phyloP scores from a whole-genome alignment of 2,329 filamentous ascomycete species.

The Trichoderma sp. region DNA sequence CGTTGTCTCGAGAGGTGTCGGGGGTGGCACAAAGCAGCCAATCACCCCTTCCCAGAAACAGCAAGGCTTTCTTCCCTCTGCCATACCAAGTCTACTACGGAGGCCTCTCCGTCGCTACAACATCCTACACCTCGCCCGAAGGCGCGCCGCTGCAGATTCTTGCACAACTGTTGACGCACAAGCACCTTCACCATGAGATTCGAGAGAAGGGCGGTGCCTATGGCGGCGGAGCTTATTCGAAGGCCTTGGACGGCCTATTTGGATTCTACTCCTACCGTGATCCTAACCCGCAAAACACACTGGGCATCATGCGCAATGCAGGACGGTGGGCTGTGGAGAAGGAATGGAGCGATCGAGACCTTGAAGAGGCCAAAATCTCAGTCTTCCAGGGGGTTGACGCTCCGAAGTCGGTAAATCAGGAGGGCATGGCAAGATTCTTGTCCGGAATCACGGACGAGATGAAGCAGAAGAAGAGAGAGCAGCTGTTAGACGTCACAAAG shows the following conservation, averaged over 20 bases:
- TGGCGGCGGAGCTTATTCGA: constrained; percentile 83
- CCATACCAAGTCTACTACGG: constrained; percentile 98
- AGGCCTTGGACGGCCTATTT: constrained; percentile 78
- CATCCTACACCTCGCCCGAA: constrained; percentile 73
- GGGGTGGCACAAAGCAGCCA: constrained; percentile 38
- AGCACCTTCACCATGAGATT: constrained; percentile 95
- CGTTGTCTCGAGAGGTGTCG: constrained; percentile 33
- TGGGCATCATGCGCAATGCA: constrained; percentile 79
- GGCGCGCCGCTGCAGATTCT: constrained; percentile 84
- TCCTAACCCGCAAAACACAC: constrained; percentile 85
- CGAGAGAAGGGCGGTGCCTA: constrained; percentile 97
- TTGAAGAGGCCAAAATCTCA: constrained; percentile 94
- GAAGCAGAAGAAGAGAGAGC: constrained; percentile 79
- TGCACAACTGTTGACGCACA: constrained; percentile 89
- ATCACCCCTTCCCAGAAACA: constrained; percentile 46
- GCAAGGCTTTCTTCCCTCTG: constrained; percentile 85
- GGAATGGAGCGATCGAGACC: constrained; percentile 76
- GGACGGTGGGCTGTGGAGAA: constrained; percentile 81
- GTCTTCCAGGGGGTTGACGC: constrained; percentile 92
- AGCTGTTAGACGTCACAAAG: constrained; percentile 79
- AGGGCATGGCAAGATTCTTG: constrained; percentile 84
- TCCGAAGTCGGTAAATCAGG: constrained; percentile 79
- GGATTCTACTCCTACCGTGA: constrained; percentile 97
- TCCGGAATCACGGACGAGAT: constrained; percentile 84
- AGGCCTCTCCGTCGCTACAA: constrained; percentile 75